Evolutionary conservation across 1,284 basidiomycete species (phyloP).

Genomic region (Caloboletus firmus): DNA sequence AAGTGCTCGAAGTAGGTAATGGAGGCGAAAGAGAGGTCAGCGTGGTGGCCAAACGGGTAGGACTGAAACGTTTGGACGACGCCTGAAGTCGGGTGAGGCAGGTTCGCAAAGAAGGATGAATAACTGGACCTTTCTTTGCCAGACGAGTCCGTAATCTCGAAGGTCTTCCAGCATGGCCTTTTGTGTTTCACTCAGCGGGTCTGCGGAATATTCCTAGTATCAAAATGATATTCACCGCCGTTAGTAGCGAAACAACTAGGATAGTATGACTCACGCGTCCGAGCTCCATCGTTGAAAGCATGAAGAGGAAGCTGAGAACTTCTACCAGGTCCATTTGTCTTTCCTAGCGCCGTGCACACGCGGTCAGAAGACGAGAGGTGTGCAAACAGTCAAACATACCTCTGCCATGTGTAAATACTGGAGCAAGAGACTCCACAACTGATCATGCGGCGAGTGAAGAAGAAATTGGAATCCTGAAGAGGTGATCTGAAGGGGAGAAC

Average conservation of each 20-base stretch:
- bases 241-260: conserved; percentile 2
- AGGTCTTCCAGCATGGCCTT: conserved; percentile 89
- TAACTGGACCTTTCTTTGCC: conserved; percentile 63
- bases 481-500: conserved; percentile 77
- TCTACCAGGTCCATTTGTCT: conserved; percentile 91
- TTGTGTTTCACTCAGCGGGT: conserved; percentile 78
- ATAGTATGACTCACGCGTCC: conserved; percentile 59
- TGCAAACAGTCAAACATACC: conserved; percentile 42
- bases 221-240: conserved; percentile 2
- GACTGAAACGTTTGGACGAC: conserved; percentile 80
- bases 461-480: conserved; percentile 97
- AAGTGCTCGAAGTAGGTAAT: conserved; percentile 60
- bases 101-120: neutral
- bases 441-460: conserved; percentile 93
- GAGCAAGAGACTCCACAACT: conserved; percentile 95
- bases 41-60: conserved; percentile 95
- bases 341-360: conserved; percentile 48
- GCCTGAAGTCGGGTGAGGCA: conserved; percentile 42
- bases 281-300: conserved; percentile 92
- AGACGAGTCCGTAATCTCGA: conserved; percentile 92
- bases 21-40: conserved; percentile 82
- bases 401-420: conserved; percentile 85
- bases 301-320: conserved; percentile 92
- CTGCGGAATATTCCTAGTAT: conserved; percentile 83
- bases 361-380: conserved; percentile 1